phyloP scores from a whole-genome alignment of 345 rosid genomes.

The Populus ilicifolia region DNA sequence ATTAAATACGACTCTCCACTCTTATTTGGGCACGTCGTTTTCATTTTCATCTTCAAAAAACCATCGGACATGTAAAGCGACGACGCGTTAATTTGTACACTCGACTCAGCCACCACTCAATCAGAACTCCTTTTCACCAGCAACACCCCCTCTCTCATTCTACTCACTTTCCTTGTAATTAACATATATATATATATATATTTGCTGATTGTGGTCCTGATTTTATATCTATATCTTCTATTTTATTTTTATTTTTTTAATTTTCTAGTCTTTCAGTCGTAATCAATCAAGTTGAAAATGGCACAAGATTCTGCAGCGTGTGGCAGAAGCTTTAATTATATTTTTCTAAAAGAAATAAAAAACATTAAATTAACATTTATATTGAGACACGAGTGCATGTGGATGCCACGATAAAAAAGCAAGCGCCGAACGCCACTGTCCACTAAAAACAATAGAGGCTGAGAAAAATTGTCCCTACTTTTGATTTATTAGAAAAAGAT shows the following conservation, averaged over 20 bases:
- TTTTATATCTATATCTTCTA: neutral
- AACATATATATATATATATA: too few species aligned
- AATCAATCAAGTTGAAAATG: neutral
- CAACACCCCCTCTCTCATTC: too few species aligned
- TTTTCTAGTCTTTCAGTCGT: neutral
- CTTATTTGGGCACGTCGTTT: too few species aligned
- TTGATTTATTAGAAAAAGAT: neutral
- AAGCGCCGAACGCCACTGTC: neutral
- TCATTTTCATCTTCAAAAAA: too few species aligned
- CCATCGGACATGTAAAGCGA: too few species aligned
- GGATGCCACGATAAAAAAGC: neutral
- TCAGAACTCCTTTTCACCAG: too few species aligned
- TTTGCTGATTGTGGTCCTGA: neutral
- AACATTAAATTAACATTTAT: neutral
- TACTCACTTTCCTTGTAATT: too few species aligned
- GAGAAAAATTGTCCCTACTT: neutral
- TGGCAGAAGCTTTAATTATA: neutral
- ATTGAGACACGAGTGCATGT: neutral
- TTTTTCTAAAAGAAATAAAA: neutral
- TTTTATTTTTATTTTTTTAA: too few species aligned
- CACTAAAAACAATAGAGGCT: neutral
- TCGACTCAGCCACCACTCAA: too few species aligned
- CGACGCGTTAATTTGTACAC: too few species aligned
- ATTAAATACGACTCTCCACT: too few species aligned
- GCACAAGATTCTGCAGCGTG: neutral